phyloP scores from a whole-genome alignment of 257 asterid species.

The Gentiana straminea region DNA sequence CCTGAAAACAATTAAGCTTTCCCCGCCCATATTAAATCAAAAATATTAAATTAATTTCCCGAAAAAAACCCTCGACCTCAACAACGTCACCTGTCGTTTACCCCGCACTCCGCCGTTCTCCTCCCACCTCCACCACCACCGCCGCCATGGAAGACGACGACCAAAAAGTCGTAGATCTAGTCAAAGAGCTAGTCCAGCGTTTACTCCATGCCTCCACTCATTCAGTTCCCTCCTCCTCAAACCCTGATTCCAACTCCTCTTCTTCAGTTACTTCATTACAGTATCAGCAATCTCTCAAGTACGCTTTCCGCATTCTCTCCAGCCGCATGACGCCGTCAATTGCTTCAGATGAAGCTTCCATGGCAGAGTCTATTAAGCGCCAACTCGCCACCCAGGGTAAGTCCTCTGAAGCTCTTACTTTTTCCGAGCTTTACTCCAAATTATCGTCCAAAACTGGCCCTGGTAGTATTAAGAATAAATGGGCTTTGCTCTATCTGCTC shows the following conservation, averaged over 20 bases:
- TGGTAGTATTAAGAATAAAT: constrained; percentile 71
- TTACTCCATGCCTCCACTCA: constrained; percentile 30
- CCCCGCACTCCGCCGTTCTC: background rate
- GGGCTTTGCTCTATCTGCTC: constrained; percentile 90
- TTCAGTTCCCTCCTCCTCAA: constrained; percentile 5
- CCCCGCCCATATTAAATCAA: constrained; percentile 34
- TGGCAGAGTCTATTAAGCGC: constrained; percentile 91
- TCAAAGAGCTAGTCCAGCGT: constrained; percentile 84
- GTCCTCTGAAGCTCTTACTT: constrained; percentile 88
- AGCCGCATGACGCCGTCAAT: constrained; percentile 88
- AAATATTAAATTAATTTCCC: constrained; percentile 13
- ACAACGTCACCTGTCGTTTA: background rate
- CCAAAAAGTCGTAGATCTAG: constrained; percentile 62
- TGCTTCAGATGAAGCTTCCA: constrained; percentile 54
- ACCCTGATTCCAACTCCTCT: constrained; percentile 36
- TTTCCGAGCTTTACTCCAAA: constrained; percentile 67
- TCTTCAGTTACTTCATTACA: constrained; percentile 27
- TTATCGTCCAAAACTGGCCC: constrained; percentile 60
- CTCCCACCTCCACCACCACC: constrained; percentile 7
- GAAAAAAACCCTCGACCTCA: constrained; percentile 8
- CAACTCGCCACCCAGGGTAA: constrained; percentile 89
- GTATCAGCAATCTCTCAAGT: constrained; percentile 57
- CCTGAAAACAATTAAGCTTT: constrained; percentile 3
- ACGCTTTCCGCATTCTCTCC: constrained; percentile 78
- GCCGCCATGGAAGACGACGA: constrained; percentile 58